These are phyloP conservation scores for Hanseniaspora lindneri DNA, from an alignment of 805 yeast genomes.

Conservation along the genomic window DNA sequence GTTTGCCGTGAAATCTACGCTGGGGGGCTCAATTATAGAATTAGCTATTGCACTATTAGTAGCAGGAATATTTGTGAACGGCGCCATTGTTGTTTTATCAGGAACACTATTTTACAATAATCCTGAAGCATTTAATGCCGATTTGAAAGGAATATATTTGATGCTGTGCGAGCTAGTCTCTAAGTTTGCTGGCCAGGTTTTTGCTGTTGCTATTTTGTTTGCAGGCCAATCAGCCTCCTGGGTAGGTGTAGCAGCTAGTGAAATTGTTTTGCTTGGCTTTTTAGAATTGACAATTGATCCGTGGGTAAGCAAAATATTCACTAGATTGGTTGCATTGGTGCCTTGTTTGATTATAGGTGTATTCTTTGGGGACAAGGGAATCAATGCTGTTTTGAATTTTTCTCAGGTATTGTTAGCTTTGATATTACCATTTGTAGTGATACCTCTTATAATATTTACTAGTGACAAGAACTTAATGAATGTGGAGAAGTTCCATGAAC, in stretches of 20 bases:
- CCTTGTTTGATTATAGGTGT: slow-evolving; percentile 58
- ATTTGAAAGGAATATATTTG: slow-evolving; percentile 66
- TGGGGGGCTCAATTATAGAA: slow-evolving; percentile 73
- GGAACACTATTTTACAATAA: slow-evolving; percentile 68
- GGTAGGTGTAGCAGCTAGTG: slow-evolving; percentile 87
- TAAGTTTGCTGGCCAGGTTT: slow-evolving; percentile 75
- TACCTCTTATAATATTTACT: slow-evolving; percentile 77
- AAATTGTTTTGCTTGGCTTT: slow-evolving; percentile 86
- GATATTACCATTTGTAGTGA: slow-evolving; percentile 74
- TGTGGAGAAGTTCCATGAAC: slow-evolving; percentile 27
- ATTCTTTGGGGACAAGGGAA: slow-evolving; percentile 69
- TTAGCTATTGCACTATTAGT: slow-evolving; percentile 68
- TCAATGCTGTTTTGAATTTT: slow-evolving; percentile 59
- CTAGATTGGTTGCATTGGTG: slow-evolving; percentile 69
- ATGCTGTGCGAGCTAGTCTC: slow-evolving; percentile 59
- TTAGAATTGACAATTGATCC: slow-evolving; percentile 71
- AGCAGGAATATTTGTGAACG: slow-evolving; percentile 84
- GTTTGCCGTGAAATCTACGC: slow-evolving; percentile 66
- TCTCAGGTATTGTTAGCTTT: slow-evolving; percentile 75
- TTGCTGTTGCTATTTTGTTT: slow-evolving; percentile 77
- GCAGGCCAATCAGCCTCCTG: slow-evolving; percentile 95
- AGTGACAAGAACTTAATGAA: slow-evolving; percentile 56
- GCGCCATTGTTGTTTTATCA: slow-evolving; percentile 81
- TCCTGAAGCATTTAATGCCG: slow-evolving; percentile 64
- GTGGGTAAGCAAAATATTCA: slow-evolving; percentile 63